phyloP scores from a whole-genome alignment of 2,329 filamentous ascomycete genomes.

The Penicillium sp. region DNA sequence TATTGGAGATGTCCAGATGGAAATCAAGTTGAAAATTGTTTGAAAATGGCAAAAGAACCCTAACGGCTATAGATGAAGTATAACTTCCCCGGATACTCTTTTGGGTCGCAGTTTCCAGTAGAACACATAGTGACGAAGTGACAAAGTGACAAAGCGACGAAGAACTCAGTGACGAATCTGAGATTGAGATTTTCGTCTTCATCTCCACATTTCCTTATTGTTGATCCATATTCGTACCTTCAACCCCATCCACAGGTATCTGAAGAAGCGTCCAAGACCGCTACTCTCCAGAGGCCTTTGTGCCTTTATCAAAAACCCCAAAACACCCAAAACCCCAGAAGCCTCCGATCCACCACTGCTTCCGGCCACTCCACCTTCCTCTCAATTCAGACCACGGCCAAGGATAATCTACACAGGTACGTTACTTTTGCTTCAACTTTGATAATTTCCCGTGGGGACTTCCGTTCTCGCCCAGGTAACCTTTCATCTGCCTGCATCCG shows the following conservation, averaged over 20 bases:
- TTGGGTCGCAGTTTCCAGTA: neutral
- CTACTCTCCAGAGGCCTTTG: conserved; percentile 12
- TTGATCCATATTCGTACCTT: neutral
- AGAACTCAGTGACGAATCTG: neutral
- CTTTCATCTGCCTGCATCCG: conserved; percentile 15
- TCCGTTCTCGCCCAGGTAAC: conserved; percentile 13
- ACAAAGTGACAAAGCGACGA: neutral
- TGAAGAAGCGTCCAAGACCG: neutral
- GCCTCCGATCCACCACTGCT: conserved; percentile 13
- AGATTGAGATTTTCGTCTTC: neutral
- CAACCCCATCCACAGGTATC: neutral
- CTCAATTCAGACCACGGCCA: conserved; percentile 1
- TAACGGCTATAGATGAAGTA: neutral
- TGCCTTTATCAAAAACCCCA: conserved; percentile 7
- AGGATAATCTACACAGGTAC: conserved; percentile 10
- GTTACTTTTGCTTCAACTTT: neutral
- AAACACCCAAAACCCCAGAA: conserved; percentile 11
- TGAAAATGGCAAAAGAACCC: neutral
- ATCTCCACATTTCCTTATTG: neutral
- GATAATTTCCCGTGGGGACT: neutral
- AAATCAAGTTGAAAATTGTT: neutral
- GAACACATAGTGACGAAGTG: neutral
- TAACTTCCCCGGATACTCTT: neutral
- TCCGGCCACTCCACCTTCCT: conserved; percentile 13
- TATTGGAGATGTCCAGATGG: neutral